Base-by-base conservation (phyloP, 139 green algal species). In the Chlamydomonas asymmetrica region DNA sequence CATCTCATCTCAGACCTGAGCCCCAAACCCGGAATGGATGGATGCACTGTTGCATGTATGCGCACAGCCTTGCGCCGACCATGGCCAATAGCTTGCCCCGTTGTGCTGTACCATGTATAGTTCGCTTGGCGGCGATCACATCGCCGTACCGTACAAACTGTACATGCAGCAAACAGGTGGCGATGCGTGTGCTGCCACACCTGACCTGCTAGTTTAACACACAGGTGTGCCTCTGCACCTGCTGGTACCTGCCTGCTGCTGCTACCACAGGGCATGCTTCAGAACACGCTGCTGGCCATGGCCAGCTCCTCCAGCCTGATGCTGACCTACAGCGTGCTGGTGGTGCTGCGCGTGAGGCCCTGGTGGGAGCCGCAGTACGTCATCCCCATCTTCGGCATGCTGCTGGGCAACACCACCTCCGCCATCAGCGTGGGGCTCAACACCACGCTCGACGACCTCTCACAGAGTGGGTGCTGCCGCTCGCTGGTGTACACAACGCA, bases 361-460 rank as follows among this genome's bases (percentile, higher is more conserved):
- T 92, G 81, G 80, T 97, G 82, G 63, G 76, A 88, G n/a, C 75
- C 89, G 1, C 84, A 89, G 56, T 92, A 91, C 73, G 37, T 82
- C 41, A 87, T 93, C 34, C 89, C 92, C 7, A 75, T 92, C 37
- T 66, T 94, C 75, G 91, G 91, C 66, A 94, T 96, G 89, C 71
- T 97, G 76, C 78, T 95, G 82, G 91, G 91, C 65, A 96, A 96
- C 77, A 83, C 88, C 13, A 91, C 94, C 56, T 88, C 72, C 27
- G 83, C 85, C 35, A 80, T 97, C 41, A 89, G 82, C n/a, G 73
- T 97, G 5, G 92, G 90, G 0, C 82, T 97, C 25, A 84, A 75
- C 34, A 81, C 88, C 23, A 66, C 90, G 40, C 79, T 96, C 22
- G 84, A 92, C 16, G 85, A 92, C 73, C 65, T 93, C 43, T 80